phyloP scores from a whole-genome alignment of 164 flowering plant genomes.

The Echeveria elegans region DNA sequence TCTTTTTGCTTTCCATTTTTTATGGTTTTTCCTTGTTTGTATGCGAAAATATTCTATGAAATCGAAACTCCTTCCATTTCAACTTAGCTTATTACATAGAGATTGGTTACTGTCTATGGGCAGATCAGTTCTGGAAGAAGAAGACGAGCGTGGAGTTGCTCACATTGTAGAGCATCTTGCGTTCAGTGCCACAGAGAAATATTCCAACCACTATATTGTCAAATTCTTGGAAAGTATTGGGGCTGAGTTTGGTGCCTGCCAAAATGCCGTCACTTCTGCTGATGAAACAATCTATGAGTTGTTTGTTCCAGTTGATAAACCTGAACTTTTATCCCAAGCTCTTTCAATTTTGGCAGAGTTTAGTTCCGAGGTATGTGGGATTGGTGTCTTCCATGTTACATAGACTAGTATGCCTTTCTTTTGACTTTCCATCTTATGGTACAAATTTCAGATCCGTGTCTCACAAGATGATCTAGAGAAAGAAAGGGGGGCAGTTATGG shows the following conservation, averaged over 20 bases:
- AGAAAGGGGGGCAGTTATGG: slow-evolving; percentile 95
- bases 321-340: slow-evolving; percentile 76
- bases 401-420: background rate
- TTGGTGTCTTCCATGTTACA: slow-evolving; percentile 2
- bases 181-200: slow-evolving; percentile 82
- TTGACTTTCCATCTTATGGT: background rate
- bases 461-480: slow-evolving; percentile 79
- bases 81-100: background rate
- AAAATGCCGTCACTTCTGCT: slow-evolving; percentile 87
- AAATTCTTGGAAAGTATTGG: slow-evolving; percentile 92
- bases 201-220: slow-evolving; percentile 84
- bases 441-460: slow-evolving; percentile 53
- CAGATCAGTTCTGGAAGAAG: slow-evolving; percentile 99
- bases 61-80: too few relatives aligned
- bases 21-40: background rate
- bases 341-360: slow-evolving; percentile 86
- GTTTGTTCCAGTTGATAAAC: slow-evolving; percentile 93
- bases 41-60: background rate
- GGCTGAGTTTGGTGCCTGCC: slow-evolving; percentile 97
- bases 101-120: slow-evolving; percentile 22
- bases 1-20: too few relatives aligned
- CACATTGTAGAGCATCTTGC: slow-evolving; percentile 97
- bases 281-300: slow-evolving; percentile 94
- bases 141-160: slow-evolving; percentile 95
- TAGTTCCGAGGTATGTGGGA: slow-evolving; percentile 63